phyloP scores from a whole-genome alignment of 2,329 filamentous ascomycete genomes.

The Paracamarosporium sp. region DNA sequence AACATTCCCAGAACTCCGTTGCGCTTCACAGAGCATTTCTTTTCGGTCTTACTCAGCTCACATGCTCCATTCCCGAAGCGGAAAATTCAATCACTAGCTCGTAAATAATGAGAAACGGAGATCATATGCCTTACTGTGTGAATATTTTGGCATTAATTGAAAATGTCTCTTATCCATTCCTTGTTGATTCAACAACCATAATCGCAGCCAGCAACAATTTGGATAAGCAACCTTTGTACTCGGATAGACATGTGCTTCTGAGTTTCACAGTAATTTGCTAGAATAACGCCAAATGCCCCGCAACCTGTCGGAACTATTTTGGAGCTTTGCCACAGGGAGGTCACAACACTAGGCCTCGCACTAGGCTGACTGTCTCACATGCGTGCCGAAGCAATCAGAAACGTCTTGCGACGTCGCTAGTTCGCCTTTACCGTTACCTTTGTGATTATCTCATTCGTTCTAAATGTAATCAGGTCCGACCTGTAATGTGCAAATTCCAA shows the following conservation, averaged over 20 bases:
- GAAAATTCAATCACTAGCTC: background rate
- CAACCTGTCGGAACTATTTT: too few relatives aligned
- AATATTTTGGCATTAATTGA: background rate
- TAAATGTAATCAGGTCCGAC: too few relatives aligned
- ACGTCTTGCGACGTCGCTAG: background rate
- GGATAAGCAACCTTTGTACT: too few relatives aligned
- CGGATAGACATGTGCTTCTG: too few relatives aligned
- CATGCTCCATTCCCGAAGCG: background rate
- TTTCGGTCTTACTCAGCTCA: background rate
- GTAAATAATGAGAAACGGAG: background rate
- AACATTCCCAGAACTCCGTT: background rate
- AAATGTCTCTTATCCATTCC: too few relatives aligned
- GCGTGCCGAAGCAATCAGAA: background rate
- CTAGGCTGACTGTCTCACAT: background rate
- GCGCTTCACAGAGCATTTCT: background rate
- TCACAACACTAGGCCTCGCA: background rate
- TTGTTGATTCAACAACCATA: too few relatives aligned
- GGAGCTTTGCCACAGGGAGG: background rate
- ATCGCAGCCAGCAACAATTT: too few relatives aligned
- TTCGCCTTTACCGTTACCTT: background rate
- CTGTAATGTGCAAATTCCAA: too few relatives aligned
- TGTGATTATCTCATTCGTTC: too few relatives aligned
- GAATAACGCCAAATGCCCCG: too few relatives aligned
- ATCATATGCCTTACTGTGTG: background rate
- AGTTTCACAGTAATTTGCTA: too few relatives aligned